A percentile compares a stretch with the other conserved stretches of the same genome.
These are phyloP conservation scores for Torulaspora quercuum DNA, from an alignment of 805 yeast species.

Conservation along the genomic window DNA sequence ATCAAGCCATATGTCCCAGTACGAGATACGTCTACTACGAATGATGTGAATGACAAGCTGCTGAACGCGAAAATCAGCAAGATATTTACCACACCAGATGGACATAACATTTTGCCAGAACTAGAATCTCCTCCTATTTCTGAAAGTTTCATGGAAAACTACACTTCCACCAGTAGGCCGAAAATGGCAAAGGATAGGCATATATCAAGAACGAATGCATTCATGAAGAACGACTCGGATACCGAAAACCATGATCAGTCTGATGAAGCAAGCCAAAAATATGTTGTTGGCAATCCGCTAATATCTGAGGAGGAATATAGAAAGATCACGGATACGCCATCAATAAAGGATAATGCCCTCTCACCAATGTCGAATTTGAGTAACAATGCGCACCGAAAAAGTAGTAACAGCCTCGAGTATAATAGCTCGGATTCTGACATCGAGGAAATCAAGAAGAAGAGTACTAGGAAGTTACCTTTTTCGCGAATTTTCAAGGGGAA, in stretches of 20 bases:
- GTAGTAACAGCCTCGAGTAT: neutral
- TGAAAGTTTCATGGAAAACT: slow-evolving; percentile 22
- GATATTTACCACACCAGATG: slow-evolving; percentile 23
- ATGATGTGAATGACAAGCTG: slow-evolving; percentile 4
- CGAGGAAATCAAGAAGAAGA: slow-evolving; percentile 15
- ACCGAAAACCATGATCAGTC: slow-evolving; percentile 3
- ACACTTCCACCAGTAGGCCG: slow-evolving; percentile 6
- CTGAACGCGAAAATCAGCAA: slow-evolving; percentile 18
- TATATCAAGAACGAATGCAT: slow-evolving; percentile 1
- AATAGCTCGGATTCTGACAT: slow-evolving; percentile 17
- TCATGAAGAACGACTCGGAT: slow-evolving; percentile 5
- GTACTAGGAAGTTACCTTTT: slow-evolving; percentile 22
- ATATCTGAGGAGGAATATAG: neutral
- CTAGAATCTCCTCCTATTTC: slow-evolving; percentile 35
- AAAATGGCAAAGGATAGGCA: slow-evolving; percentile 8
- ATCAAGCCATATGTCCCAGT: slow-evolving; percentile 28
- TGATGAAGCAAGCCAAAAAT: slow-evolving; percentile 4
- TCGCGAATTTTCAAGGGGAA: slow-evolving; percentile 28
- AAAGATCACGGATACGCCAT: too few species aligned
- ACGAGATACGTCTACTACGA: slow-evolving; percentile 1
- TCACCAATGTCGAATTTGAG: neutral
- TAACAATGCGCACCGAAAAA: neutral
- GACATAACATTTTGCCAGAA: slow-evolving; percentile 19
- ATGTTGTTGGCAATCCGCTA: neutral
- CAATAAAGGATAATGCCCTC: too few species aligned